Evolutionary conservation across 805 yeast species (phyloP).

Genomic region (Suhomyces canberraensis): DNA sequence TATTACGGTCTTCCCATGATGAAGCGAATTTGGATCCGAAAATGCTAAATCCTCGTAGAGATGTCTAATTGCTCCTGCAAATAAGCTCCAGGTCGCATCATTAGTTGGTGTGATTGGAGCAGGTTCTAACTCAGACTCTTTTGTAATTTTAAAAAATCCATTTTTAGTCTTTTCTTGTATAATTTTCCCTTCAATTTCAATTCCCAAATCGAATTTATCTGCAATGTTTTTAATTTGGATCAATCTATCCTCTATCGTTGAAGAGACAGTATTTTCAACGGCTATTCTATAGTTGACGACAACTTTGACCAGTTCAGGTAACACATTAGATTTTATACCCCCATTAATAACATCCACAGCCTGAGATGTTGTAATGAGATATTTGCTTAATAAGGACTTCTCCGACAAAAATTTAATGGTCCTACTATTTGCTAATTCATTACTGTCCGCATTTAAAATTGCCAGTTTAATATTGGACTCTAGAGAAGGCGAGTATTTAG

Average conservation of each 20-base stretch:
- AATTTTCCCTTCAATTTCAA: constrained; percentile 33
- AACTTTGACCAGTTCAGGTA: constrained; percentile 61
- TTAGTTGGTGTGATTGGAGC: constrained; percentile 51
- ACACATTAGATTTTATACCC: constrained; percentile 73
- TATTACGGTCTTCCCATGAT: constrained; percentile 23
- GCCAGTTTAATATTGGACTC: constrained; percentile 20
- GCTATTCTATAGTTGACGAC: constrained; percentile 64
- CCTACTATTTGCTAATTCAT: constrained; percentile 29
- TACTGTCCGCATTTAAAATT: constrained; percentile 34
- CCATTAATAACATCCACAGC: constrained; percentile 67
- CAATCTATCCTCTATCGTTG: constrained; percentile 37
- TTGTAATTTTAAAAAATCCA: constrained; percentile 42
- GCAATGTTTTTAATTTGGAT: constrained; percentile 42
- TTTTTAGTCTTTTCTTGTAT: constrained; percentile 21
- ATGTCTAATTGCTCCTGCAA: constrained; percentile 45
- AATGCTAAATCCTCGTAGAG: constrained; percentile 44
- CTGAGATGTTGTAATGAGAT: constrained; percentile 58
- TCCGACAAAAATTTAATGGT: constrained; percentile 29
- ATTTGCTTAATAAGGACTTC: constrained; percentile 22
- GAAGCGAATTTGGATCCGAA: constrained; percentile 18
- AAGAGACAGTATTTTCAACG: constrained; percentile 49
- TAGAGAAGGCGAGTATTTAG: constrained; percentile 24
- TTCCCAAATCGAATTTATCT: constrained; percentile 45
- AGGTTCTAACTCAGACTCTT: constrained; percentile 37
- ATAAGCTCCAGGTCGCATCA: constrained; percentile 38